Evolutionary conservation across 805 yeast genomes (phyloP).

Genomic region (Pichia phayaonensis): DNA sequence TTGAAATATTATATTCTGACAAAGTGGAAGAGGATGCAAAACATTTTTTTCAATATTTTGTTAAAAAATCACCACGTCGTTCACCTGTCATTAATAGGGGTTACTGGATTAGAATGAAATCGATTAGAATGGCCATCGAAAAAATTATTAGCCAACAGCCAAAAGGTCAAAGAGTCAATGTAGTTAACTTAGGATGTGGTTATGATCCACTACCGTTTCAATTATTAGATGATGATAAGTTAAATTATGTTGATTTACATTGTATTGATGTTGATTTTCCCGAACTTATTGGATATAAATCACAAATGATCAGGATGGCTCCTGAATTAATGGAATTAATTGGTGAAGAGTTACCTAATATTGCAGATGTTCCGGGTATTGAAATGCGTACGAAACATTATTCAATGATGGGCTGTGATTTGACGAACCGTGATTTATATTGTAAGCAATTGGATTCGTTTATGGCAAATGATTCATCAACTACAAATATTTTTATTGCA

Average conservation of each 20-base stretch:
- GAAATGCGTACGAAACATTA: constrained; percentile 38
- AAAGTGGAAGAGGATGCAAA: constrained; percentile 14
- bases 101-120: constrained; percentile 73
- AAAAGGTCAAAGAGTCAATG: constrained; percentile 16
- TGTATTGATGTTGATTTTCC: constrained; percentile 75
- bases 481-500: constrained; percentile 57
- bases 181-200: constrained; percentile 77
- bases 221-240: constrained; percentile 27
- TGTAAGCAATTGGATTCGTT: constrained; percentile 23
- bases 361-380: constrained; percentile 16
- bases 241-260: constrained; percentile 20
- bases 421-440: constrained; percentile 41
- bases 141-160: constrained; percentile 33
- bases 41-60: constrained; percentile 58
- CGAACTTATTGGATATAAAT: constrained; percentile 52
- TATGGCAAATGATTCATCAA: constrained; percentile 18
- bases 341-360: constrained; percentile 24
- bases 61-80: constrained; percentile 55
- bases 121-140: constrained; percentile 47
- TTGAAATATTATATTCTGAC: constrained; percentile 49
- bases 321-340: constrained; percentile 40
- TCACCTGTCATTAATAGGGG: constrained; percentile 81
- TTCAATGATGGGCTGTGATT: constrained; percentile 58
- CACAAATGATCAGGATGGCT: constrained; percentile 41
- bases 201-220: constrained; percentile 58